Percentiles rank a stretch among this genome's conserved stretches.
Conservation (phyloP, 2,329 filamentous ascomycete species). For the Sporothrix brunneoviolacea region DNA sequence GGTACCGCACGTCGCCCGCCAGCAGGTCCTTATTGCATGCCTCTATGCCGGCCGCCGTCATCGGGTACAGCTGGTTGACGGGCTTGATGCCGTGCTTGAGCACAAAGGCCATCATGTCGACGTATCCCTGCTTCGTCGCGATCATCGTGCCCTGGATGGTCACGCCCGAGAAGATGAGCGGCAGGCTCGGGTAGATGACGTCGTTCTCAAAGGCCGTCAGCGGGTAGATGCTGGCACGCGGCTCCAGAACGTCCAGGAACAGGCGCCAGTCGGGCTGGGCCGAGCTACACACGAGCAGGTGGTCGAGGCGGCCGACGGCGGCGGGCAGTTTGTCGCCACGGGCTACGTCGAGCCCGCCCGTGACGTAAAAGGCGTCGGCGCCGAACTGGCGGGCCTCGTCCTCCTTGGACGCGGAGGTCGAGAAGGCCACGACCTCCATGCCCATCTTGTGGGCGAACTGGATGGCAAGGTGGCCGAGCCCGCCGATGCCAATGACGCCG, state of each 20-base stretch:
- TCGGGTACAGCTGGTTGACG: constrained; percentile 47
- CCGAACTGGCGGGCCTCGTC: constrained; percentile 13
- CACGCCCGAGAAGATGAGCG: constrained; percentile 50
- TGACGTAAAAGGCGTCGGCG: constrained; percentile 20
- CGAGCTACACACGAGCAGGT: constrained; percentile 8
- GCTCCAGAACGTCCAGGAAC: constrained; percentile 45
- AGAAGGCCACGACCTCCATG: constrained; percentile 15
- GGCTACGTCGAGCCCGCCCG: constrained; percentile 48
- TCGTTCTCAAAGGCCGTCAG: constrained; percentile 20
- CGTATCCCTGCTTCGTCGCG: constrained; percentile 52
- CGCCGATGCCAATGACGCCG: constrained; percentile 42
- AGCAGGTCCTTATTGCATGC: constrained; percentile 50
- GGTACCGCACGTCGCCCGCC: constrained; percentile 44
- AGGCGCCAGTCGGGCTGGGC: constrained; percentile 5
- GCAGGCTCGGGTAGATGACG: constrained; percentile 28
- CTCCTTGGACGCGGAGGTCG: constrained; percentile 12
- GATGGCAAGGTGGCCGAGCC: constrained; percentile 56
- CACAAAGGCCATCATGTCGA: constrained; percentile 54
- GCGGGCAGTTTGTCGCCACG: constrained; percentile 30
- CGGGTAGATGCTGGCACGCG: constrained; percentile 38
- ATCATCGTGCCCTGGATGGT: constrained; percentile 42
- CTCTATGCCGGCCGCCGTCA: constrained; percentile 47
- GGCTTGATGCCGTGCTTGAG: constrained; percentile 51
- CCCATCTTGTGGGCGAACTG: constrained; percentile 44
- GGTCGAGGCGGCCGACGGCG: constrained; percentile 55